A percentile compares a stretch with the other conserved stretches of the same genome.
Evolutionary conservation across 164 flowering plant genomes (phyloP).

Genomic region (Berberis thunbergii): DNA sequence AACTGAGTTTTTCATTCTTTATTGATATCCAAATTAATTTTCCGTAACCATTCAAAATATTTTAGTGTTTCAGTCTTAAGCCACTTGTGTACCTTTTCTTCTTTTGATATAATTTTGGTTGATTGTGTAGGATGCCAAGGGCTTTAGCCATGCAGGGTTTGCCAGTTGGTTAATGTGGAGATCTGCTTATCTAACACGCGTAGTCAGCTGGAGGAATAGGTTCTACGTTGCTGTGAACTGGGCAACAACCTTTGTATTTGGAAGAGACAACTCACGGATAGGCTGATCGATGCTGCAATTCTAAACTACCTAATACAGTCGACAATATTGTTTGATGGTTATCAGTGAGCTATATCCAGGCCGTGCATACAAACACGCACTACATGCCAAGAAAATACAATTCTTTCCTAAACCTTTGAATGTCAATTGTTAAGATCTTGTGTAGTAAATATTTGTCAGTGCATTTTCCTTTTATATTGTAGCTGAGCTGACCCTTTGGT

Average conservation of each 20-base stretch:
- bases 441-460: too few relatives aligned
- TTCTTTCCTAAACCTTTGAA: too few relatives aligned
- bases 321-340: too few relatives aligned
- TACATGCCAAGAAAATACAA: too few relatives aligned
- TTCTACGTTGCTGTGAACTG: slow-evolving; percentile 80
- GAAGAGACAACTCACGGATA: slow-evolving; percentile 60
- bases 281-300: slow-evolving; percentile 18
- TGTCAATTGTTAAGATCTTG: too few relatives aligned
- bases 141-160: slow-evolving; percentile 63
- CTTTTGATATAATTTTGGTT: background rate
- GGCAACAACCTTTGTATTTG: slow-evolving; percentile 78
- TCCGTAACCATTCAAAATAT: too few relatives aligned
- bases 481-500: too few relatives aligned
- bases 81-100: background rate
- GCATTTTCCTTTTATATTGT: too few relatives aligned
- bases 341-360: too few relatives aligned
- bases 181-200: slow-evolving; percentile 79
- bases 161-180: slow-evolving; percentile 78
- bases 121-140: slow-evolving; percentile 49
- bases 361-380: too few relatives aligned
- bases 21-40: background rate
- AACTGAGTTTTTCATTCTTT: background rate
- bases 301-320: background rate
- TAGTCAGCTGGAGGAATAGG: slow-evolving; percentile 86
- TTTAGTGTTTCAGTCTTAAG: background rate